Evolutionary conservation across 2,329 filamentous ascomycete species (phyloP).

Genomic region (Penicillium sclerotiorum): DNA sequence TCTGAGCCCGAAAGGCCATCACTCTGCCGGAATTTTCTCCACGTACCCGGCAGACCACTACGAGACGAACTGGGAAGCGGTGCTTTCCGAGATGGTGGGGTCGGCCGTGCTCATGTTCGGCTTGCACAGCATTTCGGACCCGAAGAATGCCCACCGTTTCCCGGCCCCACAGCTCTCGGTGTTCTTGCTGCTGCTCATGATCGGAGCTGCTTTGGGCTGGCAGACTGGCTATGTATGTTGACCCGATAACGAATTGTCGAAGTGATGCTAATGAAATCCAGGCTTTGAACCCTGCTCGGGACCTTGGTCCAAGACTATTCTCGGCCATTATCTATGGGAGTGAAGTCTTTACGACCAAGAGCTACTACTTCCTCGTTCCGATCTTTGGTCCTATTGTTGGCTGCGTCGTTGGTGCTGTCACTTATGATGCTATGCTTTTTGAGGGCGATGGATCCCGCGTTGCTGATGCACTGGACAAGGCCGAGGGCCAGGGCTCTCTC

Average conservation of each 20-base stretch:
- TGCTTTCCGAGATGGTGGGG: conserved; percentile 31
- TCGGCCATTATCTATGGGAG: conserved; percentile 33
- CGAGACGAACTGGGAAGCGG: conserved; percentile 36
- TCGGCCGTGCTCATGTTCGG: conserved; percentile 37
- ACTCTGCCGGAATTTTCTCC: conserved; percentile 33
- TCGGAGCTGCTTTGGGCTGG: conserved; percentile 36
- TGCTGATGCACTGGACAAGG: conserved; percentile 28
- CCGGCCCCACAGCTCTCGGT: conserved; percentile 29
- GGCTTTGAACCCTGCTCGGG: conserved; percentile 35
- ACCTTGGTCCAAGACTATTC: conserved; percentile 34
- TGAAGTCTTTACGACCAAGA: conserved; percentile 31
- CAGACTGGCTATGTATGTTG: conserved; percentile 38
- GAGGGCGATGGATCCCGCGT: conserved; percentile 37
- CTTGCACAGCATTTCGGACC: conserved; percentile 29
- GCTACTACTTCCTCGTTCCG: conserved; percentile 34
- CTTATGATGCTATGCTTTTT: conserved; percentile 30
- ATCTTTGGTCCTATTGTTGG: conserved; percentile 31
- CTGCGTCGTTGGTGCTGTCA: conserved; percentile 30
- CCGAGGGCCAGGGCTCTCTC: conserved; percentile 24
- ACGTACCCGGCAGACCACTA: conserved; percentile 30
- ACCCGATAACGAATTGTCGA: background rate
- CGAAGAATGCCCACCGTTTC: conserved; percentile 27
- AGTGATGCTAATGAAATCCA: conserved; percentile 10
- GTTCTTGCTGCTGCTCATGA: conserved; percentile 31
- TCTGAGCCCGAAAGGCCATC: conserved; percentile 30